Percentiles rank a stretch among this genome's conserved stretches.
Evolutionary conservation across 805 yeast species (phyloP).

Genomic region (Brettanomyces anomalus): DNA sequence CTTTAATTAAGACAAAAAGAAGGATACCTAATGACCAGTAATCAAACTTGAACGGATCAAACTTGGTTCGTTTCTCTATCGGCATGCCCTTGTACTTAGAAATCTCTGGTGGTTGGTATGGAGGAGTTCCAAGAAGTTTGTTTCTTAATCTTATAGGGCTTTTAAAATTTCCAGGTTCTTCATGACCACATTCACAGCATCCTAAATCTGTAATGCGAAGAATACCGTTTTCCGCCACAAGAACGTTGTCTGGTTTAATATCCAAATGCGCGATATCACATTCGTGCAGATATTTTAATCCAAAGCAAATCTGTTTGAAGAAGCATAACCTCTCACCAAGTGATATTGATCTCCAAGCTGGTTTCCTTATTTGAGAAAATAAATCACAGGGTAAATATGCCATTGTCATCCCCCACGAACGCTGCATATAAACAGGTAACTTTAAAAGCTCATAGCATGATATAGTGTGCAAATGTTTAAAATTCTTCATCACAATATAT

Average conservation of each 20-base stretch:
- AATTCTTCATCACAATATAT: slow-evolving; percentile 47
- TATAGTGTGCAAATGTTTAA: slow-evolving; percentile 51
- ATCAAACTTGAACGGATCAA: slow-evolving; percentile 60
- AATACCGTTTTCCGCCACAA: slow-evolving; percentile 50
- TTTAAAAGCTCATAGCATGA: slow-evolving; percentile 46
- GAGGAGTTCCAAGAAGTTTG: slow-evolving; percentile 68
- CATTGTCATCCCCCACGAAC: slow-evolving; percentile 74
- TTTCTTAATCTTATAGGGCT: slow-evolving; percentile 29
- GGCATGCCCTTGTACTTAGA: slow-evolving; percentile 34
- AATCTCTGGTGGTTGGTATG: slow-evolving; percentile 75
- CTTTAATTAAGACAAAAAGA: slow-evolving; percentile 49
- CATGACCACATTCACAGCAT: slow-evolving; percentile 58
- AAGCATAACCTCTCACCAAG: slow-evolving; percentile 50
- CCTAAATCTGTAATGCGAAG: slow-evolving; percentile 73
- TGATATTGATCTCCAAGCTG: slow-evolving; percentile 49
- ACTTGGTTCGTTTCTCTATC: slow-evolving; percentile 16
- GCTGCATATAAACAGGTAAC: slow-evolving; percentile 46
- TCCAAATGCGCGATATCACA: slow-evolving; percentile 65
- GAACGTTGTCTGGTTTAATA: slow-evolving; percentile 65
- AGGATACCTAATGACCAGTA: slow-evolving; percentile 67
- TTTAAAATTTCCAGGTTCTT: slow-evolving; percentile 37
- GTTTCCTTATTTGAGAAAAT: slow-evolving; percentile 41
- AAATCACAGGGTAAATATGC: slow-evolving; percentile 59
- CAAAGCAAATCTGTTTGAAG: slow-evolving; percentile 60
- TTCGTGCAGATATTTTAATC: slow-evolving; percentile 53